phyloP scores from a whole-genome alignment of 352 stramenopile species.

The Pythium graminicola region DNA sequence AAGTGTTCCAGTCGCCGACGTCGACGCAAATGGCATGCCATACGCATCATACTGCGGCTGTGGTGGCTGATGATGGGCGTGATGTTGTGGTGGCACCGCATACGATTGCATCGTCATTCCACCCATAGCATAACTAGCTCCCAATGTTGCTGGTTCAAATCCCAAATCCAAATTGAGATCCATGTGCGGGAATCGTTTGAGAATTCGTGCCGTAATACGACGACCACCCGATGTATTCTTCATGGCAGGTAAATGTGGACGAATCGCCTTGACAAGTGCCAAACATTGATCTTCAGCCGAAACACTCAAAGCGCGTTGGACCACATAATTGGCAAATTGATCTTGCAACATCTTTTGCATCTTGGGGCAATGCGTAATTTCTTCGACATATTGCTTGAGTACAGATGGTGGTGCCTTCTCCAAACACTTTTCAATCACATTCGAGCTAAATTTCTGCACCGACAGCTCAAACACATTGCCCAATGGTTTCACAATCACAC shows the following conservation, averaged over 20 bases:
- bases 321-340: conserved; percentile 98
- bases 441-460: conserved; percentile 98
- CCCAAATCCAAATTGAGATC: conserved; percentile 77
- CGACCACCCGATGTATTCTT: conserved; percentile 93
- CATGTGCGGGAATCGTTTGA: conserved; percentile 95
- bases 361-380: conserved; percentile 69
- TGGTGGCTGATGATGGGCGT: conserved; percentile 24
- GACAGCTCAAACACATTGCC: conserved; percentile 94
- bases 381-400: conserved; percentile 66
- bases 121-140: conserved; percentile 27
- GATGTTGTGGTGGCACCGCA: neutral
- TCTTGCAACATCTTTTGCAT: conserved; percentile 95
- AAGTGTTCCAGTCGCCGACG: neutral
- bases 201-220: conserved; percentile 94
- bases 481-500: conserved; percentile 76
- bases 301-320: conserved; percentile 94
- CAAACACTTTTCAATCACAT: conserved; percentile 99
- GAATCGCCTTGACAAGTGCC: conserved; percentile 93
- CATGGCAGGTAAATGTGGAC: conserved; percentile 92
- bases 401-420: conserved; percentile 86
- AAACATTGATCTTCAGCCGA: conserved; percentile 92
- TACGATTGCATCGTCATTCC: conserved; percentile 19
- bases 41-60: conserved; percentile 29
- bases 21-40: conserved; percentile 13
- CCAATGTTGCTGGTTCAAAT: conserved; percentile 14